Evolutionary conservation across 306 rosid species (phyloP), one percentile per base, ranked within the genome.

Genomic region (Pterocarpus macrocarpus): DNA sequence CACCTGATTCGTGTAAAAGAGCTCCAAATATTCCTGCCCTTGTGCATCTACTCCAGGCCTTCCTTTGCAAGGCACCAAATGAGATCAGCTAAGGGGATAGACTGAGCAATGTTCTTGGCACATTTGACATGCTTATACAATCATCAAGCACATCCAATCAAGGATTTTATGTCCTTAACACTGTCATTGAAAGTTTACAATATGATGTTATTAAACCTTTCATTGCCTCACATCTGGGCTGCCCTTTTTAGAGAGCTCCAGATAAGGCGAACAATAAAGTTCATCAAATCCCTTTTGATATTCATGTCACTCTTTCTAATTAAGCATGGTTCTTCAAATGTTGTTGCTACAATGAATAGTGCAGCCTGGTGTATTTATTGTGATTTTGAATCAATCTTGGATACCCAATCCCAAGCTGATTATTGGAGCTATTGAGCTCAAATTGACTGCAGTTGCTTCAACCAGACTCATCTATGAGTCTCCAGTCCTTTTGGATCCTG

Each of bases 21-120:
- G 71, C 92, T 72, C 80, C 99, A 55, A 95, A 87, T 82, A 97
- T 95, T 56, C 99, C 99, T 38, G 99, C 99, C n/a, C 98, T 95
- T 75, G 99, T 95, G 75, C 98, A 97, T 67, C 85, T 95, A 63
- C 97, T 95, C 77, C 99, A 90, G 89, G 99, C 99, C 58, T 93
- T 95, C 90, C 98, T 95, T 86, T 96, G 93, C 78, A 95, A 91
- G 90, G 97, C 93, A 78, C 97, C 99, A 0, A 81, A 84, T 73
- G 96, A 95, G 87, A 90, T 95, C 78, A 87, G 74, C 76, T 94
- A 88, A 88, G 98, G 86, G 87, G 97, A 91, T 71, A 90, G 93
- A 62, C 80, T 95, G 88, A 85, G 57, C 76, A 96, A 89, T 79
- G 93, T 95, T 61, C 97, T 95, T 82, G 97, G 91, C 75, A 95